Base-by-base conservation (phyloP, 1,139 yeast genomes). In the Debaryomyces sp. region DNA sequence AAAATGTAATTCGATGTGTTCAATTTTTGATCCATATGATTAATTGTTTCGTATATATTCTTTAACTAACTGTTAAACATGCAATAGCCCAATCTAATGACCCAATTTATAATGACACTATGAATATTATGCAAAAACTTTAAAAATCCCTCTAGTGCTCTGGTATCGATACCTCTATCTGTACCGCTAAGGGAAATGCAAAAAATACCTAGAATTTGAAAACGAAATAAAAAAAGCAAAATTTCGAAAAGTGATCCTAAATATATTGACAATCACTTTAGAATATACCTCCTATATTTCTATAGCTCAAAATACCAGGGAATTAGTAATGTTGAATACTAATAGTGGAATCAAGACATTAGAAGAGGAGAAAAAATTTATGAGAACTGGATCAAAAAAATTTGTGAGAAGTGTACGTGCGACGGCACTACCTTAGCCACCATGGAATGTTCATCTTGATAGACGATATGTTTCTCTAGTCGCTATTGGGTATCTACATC, bases 21-120 rank as follows among this genome's bases (percentile, higher is more conserved):
- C 41, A 45, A 34, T 26, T 49, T 43, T 30, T 46, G 51, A 43
- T 49, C 47, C 51, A 49, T 49, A 41, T 42, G 36, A 18, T 15
- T 40, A 15, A 30, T 29, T 15, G 29, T 5, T 40, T 29, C 17
- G 35, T 13, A n/a, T 39, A 30, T 35, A 22, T 17, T 17, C 22
- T 9, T 23, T 9, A 21, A 13, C 22, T 27, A 21, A 30, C 9
- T 32, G 36, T 38, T 34, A 23, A 34, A 44, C 46, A 44, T 44
- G 39, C 39, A 44, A 23, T 38, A 21, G 13, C 29, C n/a, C 36
- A 17, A 32, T 35, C n/a, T 21, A 35, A 35, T 35, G 38, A 41
- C 21, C 22, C 35, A 21, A 15, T 41, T 41, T 30, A 29, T 41
- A 32, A 41, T 41, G 26, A 30, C 21, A 9, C 27, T 21, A 29